These are phyloP conservation scores for Rhizopogon rudus DNA, from an alignment of 768 basidiomycete species.

Conservation along the genomic window DNA sequence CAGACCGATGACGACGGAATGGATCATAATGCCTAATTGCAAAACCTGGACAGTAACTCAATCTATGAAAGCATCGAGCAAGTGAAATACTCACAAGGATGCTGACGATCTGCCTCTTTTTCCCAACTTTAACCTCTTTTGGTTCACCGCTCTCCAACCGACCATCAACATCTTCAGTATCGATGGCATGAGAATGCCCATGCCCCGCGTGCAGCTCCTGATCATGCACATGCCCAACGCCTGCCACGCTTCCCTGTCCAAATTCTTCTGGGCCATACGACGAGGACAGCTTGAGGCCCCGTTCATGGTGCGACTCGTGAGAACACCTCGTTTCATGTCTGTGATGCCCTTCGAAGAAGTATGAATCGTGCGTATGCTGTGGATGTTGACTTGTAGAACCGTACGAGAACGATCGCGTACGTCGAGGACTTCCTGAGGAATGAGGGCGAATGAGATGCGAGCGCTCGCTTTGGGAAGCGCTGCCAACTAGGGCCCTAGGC, in stretches of 20 bases:
- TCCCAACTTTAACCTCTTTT: conserved; percentile 35
- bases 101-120: conserved; percentile 65
- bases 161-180: background rate
- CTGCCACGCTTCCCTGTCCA: background rate
- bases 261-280: conserved; percentile 17
- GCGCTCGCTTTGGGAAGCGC: conserved; percentile 8
- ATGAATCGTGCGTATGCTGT: conserved; percentile 1
- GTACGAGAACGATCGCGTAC: conserved; percentile 10
- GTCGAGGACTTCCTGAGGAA: background rate
- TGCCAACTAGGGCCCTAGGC: background rate
- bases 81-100: conserved; percentile 46
- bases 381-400: conserved; percentile 7
- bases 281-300: conserved; percentile 10
- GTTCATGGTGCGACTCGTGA: conserved; percentile 27
- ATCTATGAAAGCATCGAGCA: background rate
- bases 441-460: conserved; percentile 13
- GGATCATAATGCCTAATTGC: conserved; percentile 82
- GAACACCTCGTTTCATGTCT: conserved; percentile 24
- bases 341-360: conserved; percentile 31
- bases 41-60: conserved; percentile 47
- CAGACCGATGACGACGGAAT: conserved; percentile 76
- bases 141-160: conserved; percentile 6
- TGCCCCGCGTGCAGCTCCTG: background rate
- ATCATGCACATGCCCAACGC: conserved; percentile 3
- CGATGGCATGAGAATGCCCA: conserved; percentile 9